These are phyloP conservation scores for Yamadazyma atmosphaerica DNA, from an alignment of 1,139 yeast species.

Conservation along the genomic window DNA sequence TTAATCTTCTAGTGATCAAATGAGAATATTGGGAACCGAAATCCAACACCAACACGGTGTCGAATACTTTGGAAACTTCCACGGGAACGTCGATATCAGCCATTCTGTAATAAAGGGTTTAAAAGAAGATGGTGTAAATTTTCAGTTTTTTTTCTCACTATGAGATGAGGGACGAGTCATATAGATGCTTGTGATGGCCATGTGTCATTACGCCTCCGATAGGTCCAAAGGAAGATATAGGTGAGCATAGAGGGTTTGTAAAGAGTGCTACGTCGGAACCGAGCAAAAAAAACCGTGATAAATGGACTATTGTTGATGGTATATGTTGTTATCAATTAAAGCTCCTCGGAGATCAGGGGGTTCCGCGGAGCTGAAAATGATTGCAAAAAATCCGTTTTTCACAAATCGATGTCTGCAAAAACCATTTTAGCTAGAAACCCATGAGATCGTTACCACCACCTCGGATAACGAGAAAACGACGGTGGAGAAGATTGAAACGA, in stretches of 20 bases:
- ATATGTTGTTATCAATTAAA: too few relatives aligned
- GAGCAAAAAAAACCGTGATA: too few relatives aligned
- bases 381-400: not conserved
- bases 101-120: not conserved
- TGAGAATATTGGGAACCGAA: constrained; percentile 99
- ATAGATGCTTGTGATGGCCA: too few relatives aligned
- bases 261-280: not conserved
- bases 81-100: constrained; percentile 37
- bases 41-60: constrained; percentile 95
- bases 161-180: constrained; percentile 1
- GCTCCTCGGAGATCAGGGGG: not conserved
- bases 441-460: constrained; percentile 51
- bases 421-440: not conserved
- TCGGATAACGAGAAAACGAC: constrained; percentile 34
- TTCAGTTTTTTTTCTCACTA: not conserved
- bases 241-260: too few relatives aligned
- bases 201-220: too few relatives aligned
- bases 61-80: constrained; percentile 81
- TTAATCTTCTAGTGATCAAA: constrained; percentile 91
- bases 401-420: not conserved
- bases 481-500: constrained; percentile 38
- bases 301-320: too few relatives aligned
- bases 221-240: too few relatives aligned
- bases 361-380: not conserved
- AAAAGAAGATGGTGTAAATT: not conserved